These are phyloP conservation scores for Erodium texanum DNA, from an alignment of 441 rosid genomes.

Conservation along the genomic window DNA sequence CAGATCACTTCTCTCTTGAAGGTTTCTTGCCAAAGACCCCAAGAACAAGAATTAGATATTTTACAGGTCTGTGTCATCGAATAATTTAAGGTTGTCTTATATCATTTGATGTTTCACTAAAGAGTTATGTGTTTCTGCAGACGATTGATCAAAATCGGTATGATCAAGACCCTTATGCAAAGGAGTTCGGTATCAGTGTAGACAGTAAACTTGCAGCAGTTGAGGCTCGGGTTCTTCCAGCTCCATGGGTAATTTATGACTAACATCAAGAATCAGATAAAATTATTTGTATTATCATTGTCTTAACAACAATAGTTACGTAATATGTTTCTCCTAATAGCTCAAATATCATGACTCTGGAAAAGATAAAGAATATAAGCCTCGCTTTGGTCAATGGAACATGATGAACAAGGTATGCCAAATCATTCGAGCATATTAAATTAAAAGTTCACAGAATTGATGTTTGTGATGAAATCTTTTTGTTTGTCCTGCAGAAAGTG, in stretches of 20 bases:
- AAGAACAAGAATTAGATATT: slow-evolving; percentile 31
- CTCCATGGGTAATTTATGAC: slow-evolving; percentile 74
- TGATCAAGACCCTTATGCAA: slow-evolving; percentile 65
- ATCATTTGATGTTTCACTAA: not conserved
- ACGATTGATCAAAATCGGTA: slow-evolving; percentile 28
- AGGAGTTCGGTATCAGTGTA: slow-evolving; percentile 83
- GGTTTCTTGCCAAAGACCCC: slow-evolving; percentile 43
- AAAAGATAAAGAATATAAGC: slow-evolving; percentile 84
- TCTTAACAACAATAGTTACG: slow-evolving; percentile 8
- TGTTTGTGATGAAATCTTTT: slow-evolving; percentile 1
- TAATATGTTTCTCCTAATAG: slow-evolving; percentile 29
- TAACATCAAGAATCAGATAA: not conserved
- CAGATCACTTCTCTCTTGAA: slow-evolving; percentile 42
- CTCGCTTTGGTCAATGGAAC: slow-evolving; percentile 98
- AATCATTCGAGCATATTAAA: not conserved
- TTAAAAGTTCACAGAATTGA: not conserved
- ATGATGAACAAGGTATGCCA: slow-evolving; percentile 88
- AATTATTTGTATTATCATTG: not conserved
- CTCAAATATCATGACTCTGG: slow-evolving; percentile 97
- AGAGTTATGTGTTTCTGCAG: slow-evolving; percentile 17
- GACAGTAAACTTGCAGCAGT: slow-evolving; percentile 79
- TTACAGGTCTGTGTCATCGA: slow-evolving; percentile 25
- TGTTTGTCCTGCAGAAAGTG: slow-evolving; percentile 53
- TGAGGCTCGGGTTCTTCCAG: slow-evolving; percentile 94
- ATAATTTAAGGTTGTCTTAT: not conserved